Percentiles rank a stretch among this genome's conserved stretches.
Conservation (phyloP, 2,329 filamentous ascomycete species). For the Pseudopyrenochaeta lycopersici region DNA sequence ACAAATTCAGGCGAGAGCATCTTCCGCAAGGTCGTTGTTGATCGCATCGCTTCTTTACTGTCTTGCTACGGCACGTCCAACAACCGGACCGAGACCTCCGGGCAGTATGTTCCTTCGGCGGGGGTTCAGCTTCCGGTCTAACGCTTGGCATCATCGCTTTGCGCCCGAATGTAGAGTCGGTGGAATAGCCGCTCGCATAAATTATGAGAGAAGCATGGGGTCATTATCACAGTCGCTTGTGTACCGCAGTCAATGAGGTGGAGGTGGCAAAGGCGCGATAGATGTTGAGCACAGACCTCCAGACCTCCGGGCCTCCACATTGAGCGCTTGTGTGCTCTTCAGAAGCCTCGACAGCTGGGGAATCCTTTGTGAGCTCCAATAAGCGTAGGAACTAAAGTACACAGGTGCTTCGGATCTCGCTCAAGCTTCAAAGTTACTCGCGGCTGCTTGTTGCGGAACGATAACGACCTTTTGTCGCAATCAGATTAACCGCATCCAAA, state of each 20-base stretch:
- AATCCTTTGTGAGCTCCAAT: too few species aligned
- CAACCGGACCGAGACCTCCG: constrained; percentile 12
- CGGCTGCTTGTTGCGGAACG: too few species aligned
- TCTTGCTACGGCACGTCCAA: constrained; percentile 21
- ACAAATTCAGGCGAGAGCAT: constrained; percentile 10
- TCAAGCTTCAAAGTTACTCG: too few species aligned
- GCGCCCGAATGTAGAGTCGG: not conserved
- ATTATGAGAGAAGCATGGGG: not conserved
- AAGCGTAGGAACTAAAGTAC: too few species aligned
- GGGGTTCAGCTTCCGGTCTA: not conserved
- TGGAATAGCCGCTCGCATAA: not conserved
- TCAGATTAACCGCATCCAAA: too few species aligned
- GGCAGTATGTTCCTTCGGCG: not conserved
- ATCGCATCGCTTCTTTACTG: constrained; percentile 26
- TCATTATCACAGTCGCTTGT: not conserved
- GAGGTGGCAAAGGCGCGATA: not conserved
- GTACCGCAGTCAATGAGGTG: not conserved
- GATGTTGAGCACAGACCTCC: not conserved
- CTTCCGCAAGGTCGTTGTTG: constrained; percentile 19
- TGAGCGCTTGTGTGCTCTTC: too few species aligned
- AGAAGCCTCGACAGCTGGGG: too few species aligned
- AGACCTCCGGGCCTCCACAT: too few species aligned
- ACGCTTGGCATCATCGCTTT: not conserved
- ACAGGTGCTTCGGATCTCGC: too few species aligned
- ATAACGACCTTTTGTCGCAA: too few species aligned